Evolutionary conservation across 1,284 basidiomycete species (phyloP), one percentile per base, ranked within the genome.

Genomic region (Rhodotorula mucilaginosa): DNA sequence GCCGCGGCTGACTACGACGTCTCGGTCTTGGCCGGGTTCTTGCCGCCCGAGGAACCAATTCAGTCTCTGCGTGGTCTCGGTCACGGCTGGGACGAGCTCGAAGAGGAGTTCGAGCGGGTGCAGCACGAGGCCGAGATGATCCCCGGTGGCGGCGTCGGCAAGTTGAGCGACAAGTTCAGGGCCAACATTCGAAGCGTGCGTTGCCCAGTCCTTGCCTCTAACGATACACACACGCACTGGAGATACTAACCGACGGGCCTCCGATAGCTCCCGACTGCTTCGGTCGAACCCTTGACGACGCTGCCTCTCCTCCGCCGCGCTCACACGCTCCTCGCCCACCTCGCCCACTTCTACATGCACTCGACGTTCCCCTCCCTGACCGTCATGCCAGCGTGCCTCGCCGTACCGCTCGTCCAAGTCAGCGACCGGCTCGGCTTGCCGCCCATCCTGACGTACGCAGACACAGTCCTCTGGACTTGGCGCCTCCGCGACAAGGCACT

Each of bases 391-490:
- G 82, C 85, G 0, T 84, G 88, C 2, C 83, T 97, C 69, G 87
- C 90, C 4, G 82, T 95, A 12, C 95, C 93, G 0, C 85, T 93
- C 44, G 86, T 93, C n/a, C 84, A 87, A 74, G 84, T 94, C 34
- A 92, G 88, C 29, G 82, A 84, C 0, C 84, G 90, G 63, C 87
- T 98, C 21, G 90, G 90, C 71, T 82, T 98, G 1, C 94, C 96
- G 0, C 94, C 95, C 0, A 85, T 97, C 57, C 85, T 96, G 60
- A 97, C 94, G 2, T 98, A 97, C 79, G 91, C 94, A 18, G 94
- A 96, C 80, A 90, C 90, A 46, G 94, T 97, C 3, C 85, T 98
- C 12, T 98, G 94, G 84, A 97, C 97, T 79, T 97, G 92, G 92
- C 81, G 66, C 19, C 73, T 80, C 54, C 71, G 76, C 26, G 78